phyloP scores from a whole-genome alignment of 2,329 filamentous ascomycete species.

The Alternaria burnsii region DNA sequence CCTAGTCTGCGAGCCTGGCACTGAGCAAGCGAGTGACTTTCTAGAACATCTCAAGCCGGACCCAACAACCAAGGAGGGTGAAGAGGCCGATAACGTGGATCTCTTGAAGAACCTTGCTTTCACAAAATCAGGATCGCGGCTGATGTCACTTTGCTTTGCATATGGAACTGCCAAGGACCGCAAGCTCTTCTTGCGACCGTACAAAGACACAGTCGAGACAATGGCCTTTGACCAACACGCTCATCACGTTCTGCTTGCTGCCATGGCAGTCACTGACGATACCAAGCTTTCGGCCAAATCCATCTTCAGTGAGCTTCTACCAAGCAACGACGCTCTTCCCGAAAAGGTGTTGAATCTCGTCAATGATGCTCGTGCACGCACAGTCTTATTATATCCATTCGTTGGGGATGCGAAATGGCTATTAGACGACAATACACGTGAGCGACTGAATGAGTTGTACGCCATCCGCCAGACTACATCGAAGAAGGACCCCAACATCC shows the following conservation, averaged over 20 bases:
- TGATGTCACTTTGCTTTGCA: slow-evolving; percentile 83
- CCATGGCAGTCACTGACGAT: slow-evolving; percentile 92
- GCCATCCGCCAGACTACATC: slow-evolving; percentile 82
- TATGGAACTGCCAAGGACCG: slow-evolving; percentile 91
- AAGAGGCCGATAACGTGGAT: slow-evolving; percentile 61
- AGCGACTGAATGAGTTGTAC: slow-evolving; percentile 78
- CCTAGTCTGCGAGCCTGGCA: slow-evolving; percentile 77
- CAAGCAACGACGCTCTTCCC: slow-evolving; percentile 57
- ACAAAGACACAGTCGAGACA: slow-evolving; percentile 86
- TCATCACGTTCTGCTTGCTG: slow-evolving; percentile 82
- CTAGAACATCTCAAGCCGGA: slow-evolving; percentile 91
- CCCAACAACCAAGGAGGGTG: slow-evolving; percentile 72
- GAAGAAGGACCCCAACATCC: slow-evolving; percentile 85
- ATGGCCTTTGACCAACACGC: slow-evolving; percentile 84
- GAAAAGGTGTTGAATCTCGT: slow-evolving; percentile 71
- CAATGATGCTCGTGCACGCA: slow-evolving; percentile 70
- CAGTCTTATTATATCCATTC: slow-evolving; percentile 82
- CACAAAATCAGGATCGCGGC: slow-evolving; percentile 83
- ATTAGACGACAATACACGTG: slow-evolving; percentile 68
- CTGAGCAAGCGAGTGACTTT: slow-evolving; percentile 85
- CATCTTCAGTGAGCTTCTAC: slow-evolving; percentile 86
- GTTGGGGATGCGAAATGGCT: slow-evolving; percentile 70
- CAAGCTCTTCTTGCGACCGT: slow-evolving; percentile 85
- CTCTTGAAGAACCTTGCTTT: slow-evolving; percentile 95
- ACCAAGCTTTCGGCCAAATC: slow-evolving; percentile 87